These are phyloP conservation scores for Mycena kentingensis DNA, from an alignment of 768 basidiomycete genomes.

Conservation along the genomic window DNA sequence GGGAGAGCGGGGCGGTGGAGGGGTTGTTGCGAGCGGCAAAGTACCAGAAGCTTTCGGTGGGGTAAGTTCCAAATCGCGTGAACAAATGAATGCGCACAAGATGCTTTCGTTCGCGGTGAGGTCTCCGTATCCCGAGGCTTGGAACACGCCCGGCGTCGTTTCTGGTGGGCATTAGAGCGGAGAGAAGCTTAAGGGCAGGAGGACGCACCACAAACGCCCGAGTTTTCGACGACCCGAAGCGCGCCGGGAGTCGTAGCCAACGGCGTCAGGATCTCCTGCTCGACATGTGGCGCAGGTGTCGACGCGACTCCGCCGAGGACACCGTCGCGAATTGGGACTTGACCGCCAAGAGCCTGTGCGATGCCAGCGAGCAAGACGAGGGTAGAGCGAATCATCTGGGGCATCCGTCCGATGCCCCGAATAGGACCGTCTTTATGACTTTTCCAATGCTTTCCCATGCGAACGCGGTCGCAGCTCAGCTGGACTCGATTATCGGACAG, in stretches of 20 bases:
- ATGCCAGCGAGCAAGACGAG: too few species aligned
- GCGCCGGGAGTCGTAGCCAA: constrained; percentile 45
- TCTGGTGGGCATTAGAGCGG: constrained; percentile 32
- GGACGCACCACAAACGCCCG: constrained; percentile 57
- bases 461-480: too few species aligned
- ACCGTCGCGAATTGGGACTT: constrained; percentile 16
- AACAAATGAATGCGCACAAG: constrained; percentile 39
- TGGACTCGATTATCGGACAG: too few species aligned
- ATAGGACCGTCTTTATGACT: too few species aligned
- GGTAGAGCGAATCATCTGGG: too few species aligned
- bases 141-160: constrained; percentile 61
- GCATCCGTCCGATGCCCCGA: too few species aligned
- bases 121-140: constrained; percentile 68
- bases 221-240: constrained; percentile 60
- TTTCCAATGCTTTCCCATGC: too few species aligned
- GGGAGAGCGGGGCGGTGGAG: constrained; percentile 58
- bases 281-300: not conserved
- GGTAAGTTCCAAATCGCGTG: not conserved
- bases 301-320: constrained; percentile 10
- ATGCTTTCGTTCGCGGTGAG: constrained; percentile 57
- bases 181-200: not conserved
- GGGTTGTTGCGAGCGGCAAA: constrained; percentile 66
- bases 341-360: too few species aligned
- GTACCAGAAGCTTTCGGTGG: constrained; percentile 60
- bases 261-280: not conserved